Base-by-base conservation (phyloP, 148 eudicot species). In the Spergularia bocconei region DNA sequence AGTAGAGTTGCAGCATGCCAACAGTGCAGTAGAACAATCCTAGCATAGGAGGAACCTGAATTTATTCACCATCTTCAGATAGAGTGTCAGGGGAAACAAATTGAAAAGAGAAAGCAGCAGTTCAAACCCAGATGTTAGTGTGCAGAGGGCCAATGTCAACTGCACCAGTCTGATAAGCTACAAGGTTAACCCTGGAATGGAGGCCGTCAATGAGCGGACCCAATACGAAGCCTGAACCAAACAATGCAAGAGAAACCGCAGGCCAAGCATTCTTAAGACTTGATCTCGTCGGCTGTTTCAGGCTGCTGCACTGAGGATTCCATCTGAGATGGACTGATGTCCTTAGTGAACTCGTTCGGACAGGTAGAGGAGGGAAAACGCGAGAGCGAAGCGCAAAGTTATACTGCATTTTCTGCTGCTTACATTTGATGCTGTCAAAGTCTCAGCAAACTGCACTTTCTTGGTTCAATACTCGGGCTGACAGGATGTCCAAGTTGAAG, bases 121-220 rank as follows among this genome's bases (percentile, higher is more conserved):
- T 16, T 56, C 55, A 50, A 70, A 92, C 97, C 96, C 93, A 90
- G 60, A 90, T 84, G 82, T 90, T 89, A 11, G 91, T 87, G 86
- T 89, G 93, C 69, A 93, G 88, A 25, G 96, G 93, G 69, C 96
- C 96, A 41, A 93, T 82, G 76, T 89, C 72, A 13, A 93, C 54
- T n/a, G 98, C 80, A n/a, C 96, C 96, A 74, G 67, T 87, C 71
- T 84, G 87, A 76, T 91, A 91, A 5, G 58, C 80, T 4, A 93
- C 92, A 51, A 93, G 91, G 74, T 88, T 72, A 6, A 93, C 98
- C 38, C 91, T 73, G 0, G 98, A 93, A 76, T 91, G 98, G 63
- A 91, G 83, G 41, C 98, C 96, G 58, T 93, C 92, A 7, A 93
- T 58, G 9, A 93, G 80, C 38, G 98, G 89, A 25, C 96, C 98